Conservation (phyloP, 2,329 filamentous ascomycete genomes). For the Arthrocladium fulminans region DNA sequence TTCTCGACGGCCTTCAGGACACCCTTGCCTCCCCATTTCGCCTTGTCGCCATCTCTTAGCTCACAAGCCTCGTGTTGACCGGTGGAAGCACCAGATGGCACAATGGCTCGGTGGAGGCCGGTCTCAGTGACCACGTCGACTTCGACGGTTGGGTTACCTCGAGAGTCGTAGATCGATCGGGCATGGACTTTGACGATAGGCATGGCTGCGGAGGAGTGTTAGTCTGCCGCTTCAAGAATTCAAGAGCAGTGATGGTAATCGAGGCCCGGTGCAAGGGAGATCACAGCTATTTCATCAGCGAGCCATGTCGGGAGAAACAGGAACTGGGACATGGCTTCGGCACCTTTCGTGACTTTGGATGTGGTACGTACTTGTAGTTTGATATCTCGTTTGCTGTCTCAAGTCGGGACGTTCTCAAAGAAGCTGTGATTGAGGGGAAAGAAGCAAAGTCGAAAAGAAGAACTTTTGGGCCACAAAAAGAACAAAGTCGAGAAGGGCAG, state of each 20-base stretch:
- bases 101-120: conserved; percentile 93
- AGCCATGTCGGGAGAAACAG: conserved; percentile 8
- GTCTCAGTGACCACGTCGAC: conserved; percentile 95
- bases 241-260: not conserved
- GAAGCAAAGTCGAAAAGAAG: not conserved
- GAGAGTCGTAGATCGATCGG: conserved; percentile 96
- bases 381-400: not conserved
- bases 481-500: not conserved
- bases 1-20: conserved; percentile 78
- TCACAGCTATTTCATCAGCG: conserved; percentile 24
- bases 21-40: conserved; percentile 78
- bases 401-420: not conserved
- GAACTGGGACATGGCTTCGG: not conserved
- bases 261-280: not conserved
- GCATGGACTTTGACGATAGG: conserved; percentile 82
- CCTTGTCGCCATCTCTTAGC: conserved; percentile 82
- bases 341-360: not conserved
- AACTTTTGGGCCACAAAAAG: not conserved
- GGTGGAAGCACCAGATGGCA: conserved; percentile 92
- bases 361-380: not conserved
- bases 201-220: conserved; percentile 47
- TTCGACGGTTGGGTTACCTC: conserved; percentile 96
- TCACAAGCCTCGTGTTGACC: conserved; percentile 86
- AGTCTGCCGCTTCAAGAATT: not conserved
- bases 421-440: not conserved